These are phyloP conservation scores for Noccaea bulbosa DNA, from an alignment of 345 rosid genomes.

Conservation along the genomic window DNA sequence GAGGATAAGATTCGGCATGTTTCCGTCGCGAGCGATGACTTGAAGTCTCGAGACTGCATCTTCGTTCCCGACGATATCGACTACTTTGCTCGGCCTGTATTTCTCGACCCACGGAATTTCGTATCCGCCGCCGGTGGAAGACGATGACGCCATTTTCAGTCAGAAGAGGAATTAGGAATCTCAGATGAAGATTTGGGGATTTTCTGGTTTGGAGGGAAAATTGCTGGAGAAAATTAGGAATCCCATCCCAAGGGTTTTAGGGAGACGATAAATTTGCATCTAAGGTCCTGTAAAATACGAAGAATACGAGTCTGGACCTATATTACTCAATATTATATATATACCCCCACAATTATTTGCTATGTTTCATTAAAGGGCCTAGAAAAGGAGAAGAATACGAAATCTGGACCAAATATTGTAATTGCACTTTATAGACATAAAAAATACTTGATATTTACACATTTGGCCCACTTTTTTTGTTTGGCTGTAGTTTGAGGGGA, in stretches of 20 bases:
- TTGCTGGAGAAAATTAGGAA: slow-evolving; percentile 10
- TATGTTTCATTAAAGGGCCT: background rate
- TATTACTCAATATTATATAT: background rate
- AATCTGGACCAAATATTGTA: background rate
- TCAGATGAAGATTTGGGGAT: slow-evolving; percentile 37
- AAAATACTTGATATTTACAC: background rate
- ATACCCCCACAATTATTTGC: background rate
- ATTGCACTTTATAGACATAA: background rate
- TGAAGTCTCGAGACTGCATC: slow-evolving; percentile 92
- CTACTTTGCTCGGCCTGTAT: slow-evolving; percentile 76
- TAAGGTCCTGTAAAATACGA: background rate
- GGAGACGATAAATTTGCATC: background rate
- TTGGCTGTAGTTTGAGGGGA: slow-evolving; percentile 14
- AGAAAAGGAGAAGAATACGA: background rate
- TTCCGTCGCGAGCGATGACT: slow-evolving; percentile 94
- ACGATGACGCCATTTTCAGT: slow-evolving; percentile 61
- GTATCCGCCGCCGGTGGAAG: slow-evolving; percentile 53
- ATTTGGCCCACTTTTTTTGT: background rate
- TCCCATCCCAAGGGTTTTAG: slow-evolving; percentile 38
- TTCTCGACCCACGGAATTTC: slow-evolving; percentile 99
- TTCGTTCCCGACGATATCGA: slow-evolving; percentile 86
- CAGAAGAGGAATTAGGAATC: background rate
- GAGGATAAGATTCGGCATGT: slow-evolving; percentile 94
- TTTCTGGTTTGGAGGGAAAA: slow-evolving; percentile 46
- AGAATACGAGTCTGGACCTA: background rate